Evolutionary conservation across 2,329 filamentous ascomycete genomes (phyloP).

Genomic region (Fusarium concolor): DNA sequence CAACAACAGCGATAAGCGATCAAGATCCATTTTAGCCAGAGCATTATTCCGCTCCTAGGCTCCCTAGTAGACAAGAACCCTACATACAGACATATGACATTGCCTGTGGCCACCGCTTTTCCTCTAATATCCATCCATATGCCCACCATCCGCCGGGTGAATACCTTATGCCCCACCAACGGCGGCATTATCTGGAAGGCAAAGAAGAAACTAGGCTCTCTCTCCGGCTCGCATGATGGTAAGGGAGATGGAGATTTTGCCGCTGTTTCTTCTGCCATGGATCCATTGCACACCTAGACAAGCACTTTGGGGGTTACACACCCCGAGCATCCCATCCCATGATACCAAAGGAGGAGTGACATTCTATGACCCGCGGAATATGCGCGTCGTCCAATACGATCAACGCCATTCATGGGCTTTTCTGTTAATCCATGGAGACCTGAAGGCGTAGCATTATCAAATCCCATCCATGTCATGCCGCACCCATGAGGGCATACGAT

Average conservation of each 20-base stretch:
- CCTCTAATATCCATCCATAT: background rate
- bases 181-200: slow-evolving; percentile 33
- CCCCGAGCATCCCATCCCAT: slow-evolving; percentile 24
- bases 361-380: slow-evolving; percentile 12
- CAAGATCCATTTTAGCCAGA: slow-evolving; percentile 23
- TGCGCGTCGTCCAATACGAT: background rate
- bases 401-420: slow-evolving; percentile 16
- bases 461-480: slow-evolving; percentile 26
- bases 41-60: background rate
- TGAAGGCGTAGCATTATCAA: slow-evolving; percentile 42
- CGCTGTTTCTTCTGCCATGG: slow-evolving; percentile 18
- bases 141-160: slow-evolving; percentile 43
- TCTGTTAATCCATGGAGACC: slow-evolving; percentile 12
- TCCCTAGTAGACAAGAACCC: background rate
- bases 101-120: slow-evolving; percentile 17
- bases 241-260: slow-evolving; percentile 23
- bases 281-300: slow-evolving; percentile 14
- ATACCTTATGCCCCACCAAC: slow-evolving; percentile 42
- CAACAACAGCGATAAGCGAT: slow-evolving; percentile 22
- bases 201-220: slow-evolving; percentile 13
- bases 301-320: slow-evolving; percentile 11
- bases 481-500: slow-evolving; percentile 37
- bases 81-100: background rate
- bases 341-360: slow-evolving; percentile 5
- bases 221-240: slow-evolving; percentile 16